Evolutionary conservation across 2,329 filamentous ascomycete genomes (phyloP), one percentile per base, ranked within the genome.

Genomic region (Pyrenophora tritici-repentis): DNA sequence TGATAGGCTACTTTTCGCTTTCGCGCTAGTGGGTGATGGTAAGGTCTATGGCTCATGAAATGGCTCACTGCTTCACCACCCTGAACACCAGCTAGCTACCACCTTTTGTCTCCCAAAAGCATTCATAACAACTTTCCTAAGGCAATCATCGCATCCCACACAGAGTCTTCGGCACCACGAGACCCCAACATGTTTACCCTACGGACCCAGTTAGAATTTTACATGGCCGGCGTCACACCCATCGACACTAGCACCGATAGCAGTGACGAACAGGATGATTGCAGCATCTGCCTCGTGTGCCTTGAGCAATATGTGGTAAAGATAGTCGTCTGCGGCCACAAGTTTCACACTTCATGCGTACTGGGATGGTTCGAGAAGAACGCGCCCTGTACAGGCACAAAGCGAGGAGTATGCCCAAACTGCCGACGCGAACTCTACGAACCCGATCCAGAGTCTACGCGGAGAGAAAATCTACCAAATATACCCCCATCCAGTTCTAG

Each of bases 151-250:
- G 22, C 22, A 7, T 6, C 22, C 6, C 22, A 24, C 4, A 6
- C 3, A 7, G 22, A 24, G 22, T 24, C 22, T 2, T 6, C 22
- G 22, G 2, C 22, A 24, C 22, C 22, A 9, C 22, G 6, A 4
- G 22, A 24, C 2, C 22, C 22, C 24, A 38, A 14, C 8, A 50
- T 37, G 36, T 31, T 42, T 10, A 16, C 38, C n/a, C 51, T 55
- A 17, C 42, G 42, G 16, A 43, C 51, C 6, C 51, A 55, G 36
- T 35, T 42, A 18, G 47, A 55, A 34, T 55, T 55, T 29, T 51
- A 50, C 29, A 46, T 51, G 51, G 47, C 20, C 6, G 47, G 33
- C 13, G 42, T 55, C 5, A 14, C 37, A 10, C 20, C 42, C 14
- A 33, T 50, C 8, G 38, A 31, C n/a, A 14, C 42, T 3, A 24